Evolutionary conservation across 768 basidiomycete genomes (phyloP), one percentile per base, ranked within the genome.

Genomic region (Suillus subaureus): DNA sequence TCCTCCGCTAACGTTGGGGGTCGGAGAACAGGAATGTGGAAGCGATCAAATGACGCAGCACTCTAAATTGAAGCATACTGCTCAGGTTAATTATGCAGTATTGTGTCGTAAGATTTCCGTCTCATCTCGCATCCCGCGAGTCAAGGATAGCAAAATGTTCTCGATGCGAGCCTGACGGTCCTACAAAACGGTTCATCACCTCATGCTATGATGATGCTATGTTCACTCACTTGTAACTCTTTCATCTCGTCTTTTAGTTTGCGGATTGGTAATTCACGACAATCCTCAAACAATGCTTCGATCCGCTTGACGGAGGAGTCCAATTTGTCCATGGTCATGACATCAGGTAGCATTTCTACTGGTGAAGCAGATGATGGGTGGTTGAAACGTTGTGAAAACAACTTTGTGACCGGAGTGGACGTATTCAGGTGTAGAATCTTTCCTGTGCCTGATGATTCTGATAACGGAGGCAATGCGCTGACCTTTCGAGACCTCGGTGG

Each of bases 131-230:
- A 87, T 86, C 0, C 86, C 86, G 52, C 89, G 81, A 8, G 91
- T 91, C 66, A 94, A 80, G 77, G 84, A 85, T 61, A 92, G 73
- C 49, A 94, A 69, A 51, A 94, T 78, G 61, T 84, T 85, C 75
- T 94, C 92, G 67, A 94, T 94, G 43, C 92, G 84, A 21, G 87
- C 87, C 78, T 93, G 92, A 55, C 90, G 88, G 64, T 91, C 87
- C 87, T 89, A 67, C 35, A 66, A 54, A 54, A 61, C 35, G 16
- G 56, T 47, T 23, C 13, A 61, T 68, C 16, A 70, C 40, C n/a
- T 43, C n/a, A 62, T 31, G 56, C 55, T 18, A 57, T 58, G 12
- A 40, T 39, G 15, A 5, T 6, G 23, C 4, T 37, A 64, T 28
- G 31, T 49, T 58, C 37, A 75, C 82, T 57, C 54, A 90, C 91